Evolutionary conservation across 306 rosid genomes (phyloP), one percentile per base, ranked within the genome.

Genomic region (Prinsepia uniflora): DNA sequence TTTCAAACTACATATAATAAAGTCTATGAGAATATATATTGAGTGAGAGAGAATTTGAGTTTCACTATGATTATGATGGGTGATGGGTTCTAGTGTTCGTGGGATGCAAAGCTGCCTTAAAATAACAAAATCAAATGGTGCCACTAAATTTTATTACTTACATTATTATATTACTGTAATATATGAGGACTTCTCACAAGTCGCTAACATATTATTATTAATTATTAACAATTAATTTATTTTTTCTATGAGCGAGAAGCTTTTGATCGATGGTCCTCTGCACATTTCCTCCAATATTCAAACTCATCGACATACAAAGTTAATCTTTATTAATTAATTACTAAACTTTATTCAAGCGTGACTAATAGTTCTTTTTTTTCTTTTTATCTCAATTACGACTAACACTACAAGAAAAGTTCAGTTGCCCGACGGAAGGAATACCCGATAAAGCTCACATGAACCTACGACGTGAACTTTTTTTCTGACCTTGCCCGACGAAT

Each of bases 211-310:
- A 12, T 5, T n/a, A 30, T 30, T 30, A 30, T 24, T 24, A n/a
- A n/a, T n/a, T n/a, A n/a, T n/a, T n/a, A n/a, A n/a, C n/a, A n/a
- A 24, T 24, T 24, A 24, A 1, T 30, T 30, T 30, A 30, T 59
- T 58, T 74, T 24, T 62, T 18, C 52, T 64, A 65, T 24, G 18
- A 50, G 66, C 76, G 12, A 55, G 63, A 59, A 59, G 48, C 46
- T 45, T 6, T 22, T 75, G 65, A 39, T 52, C 22, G 44, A 39
- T 52, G 40, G 44, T 66, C 53, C 39, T 67, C 71, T 30, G 36
- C 70, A 75, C 70, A 75, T 80, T 55, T 59, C 49, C 20, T 22
- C 42, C 46, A 76, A 55, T 76, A 80, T 76, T 76, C 72, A 76
- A 75, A 76, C 77, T 80, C 77, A 75, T 62, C 70, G 50, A 73